These are phyloP conservation scores for Colletotrichum sansevieriae DNA, from an alignment of 2,329 filamentous ascomycete species.

Conservation along the genomic window DNA sequence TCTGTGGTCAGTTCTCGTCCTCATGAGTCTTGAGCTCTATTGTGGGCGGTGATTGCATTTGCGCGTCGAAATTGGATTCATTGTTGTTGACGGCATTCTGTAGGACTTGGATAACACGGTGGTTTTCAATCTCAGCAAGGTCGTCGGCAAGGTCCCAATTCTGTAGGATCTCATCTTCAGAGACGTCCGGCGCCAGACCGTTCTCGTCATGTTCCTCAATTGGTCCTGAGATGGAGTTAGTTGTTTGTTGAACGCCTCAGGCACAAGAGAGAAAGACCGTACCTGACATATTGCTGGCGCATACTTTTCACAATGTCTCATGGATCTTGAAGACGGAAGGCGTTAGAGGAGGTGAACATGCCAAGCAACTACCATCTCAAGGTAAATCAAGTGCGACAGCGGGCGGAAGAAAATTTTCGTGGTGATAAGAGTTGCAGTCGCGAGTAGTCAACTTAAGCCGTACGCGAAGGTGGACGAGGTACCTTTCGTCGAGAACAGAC, in stretches of 20 bases:
- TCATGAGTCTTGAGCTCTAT: neutral
- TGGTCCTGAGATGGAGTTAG: neutral
- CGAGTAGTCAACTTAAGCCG: too few relatives aligned
- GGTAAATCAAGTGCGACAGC: too few relatives aligned
- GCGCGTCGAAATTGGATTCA: neutral
- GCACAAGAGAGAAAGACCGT: neutral
- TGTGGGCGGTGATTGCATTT: neutral
- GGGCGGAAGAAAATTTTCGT: too few relatives aligned
- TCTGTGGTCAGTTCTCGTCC: neutral
- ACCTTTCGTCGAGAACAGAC: too few relatives aligned
- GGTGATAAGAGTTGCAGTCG: too few relatives aligned
- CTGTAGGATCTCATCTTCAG: conserved; percentile 1
- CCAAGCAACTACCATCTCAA: neutral
- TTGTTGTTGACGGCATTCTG: neutral
- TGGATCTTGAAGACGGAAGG: too few relatives aligned
- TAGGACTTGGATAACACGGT: neutral
- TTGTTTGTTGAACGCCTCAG: neutral
- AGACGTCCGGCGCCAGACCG: neutral
- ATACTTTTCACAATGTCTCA: neutral
- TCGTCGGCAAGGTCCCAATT: neutral
- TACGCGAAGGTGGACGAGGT: too few relatives aligned
- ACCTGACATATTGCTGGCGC: neutral
- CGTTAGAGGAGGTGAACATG: too few relatives aligned
- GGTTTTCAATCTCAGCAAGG: conserved; percentile 6
- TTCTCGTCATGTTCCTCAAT: conserved; percentile 3